Percentiles rank a stretch among this genome's conserved stretches.
Conservation (phyloP, 495 filamentous ascomycete genomes). For the Penicillium samsonianum region DNA sequence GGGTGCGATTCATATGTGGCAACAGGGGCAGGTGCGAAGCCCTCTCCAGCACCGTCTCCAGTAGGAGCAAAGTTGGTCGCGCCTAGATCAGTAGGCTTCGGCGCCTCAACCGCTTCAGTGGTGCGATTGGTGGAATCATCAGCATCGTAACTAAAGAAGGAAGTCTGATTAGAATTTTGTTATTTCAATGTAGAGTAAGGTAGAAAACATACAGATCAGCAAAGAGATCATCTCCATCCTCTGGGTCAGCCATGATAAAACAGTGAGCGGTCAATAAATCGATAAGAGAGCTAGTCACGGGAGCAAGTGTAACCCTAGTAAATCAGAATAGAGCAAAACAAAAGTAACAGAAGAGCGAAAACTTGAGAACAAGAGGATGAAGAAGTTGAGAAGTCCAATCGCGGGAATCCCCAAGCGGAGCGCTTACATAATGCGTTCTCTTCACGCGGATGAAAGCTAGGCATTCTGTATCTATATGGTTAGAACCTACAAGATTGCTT, state of each 20-base stretch:
- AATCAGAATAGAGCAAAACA: not conserved
- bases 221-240: slow-evolving; percentile 97
- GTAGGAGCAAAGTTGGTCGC: slow-evolving; percentile 22
- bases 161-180: slow-evolving; percentile 12
- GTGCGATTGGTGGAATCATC: slow-evolving; percentile 61
- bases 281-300: not conserved
- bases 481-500: not conserved
- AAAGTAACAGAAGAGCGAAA: not conserved
- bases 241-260: slow-evolving; percentile 73
- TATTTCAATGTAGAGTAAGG: not conserved
- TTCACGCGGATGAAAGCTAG: not conserved
- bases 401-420: slow-evolving; percentile 19
- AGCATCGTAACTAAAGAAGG: slow-evolving; percentile 73
- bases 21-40: slow-evolving; percentile 44
- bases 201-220: slow-evolving; percentile 79
- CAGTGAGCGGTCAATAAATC: not conserved
- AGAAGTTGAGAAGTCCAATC: slow-evolving; percentile 15
- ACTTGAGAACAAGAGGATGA: slow-evolving; percentile 7
- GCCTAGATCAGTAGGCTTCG: slow-evolving; percentile 32
- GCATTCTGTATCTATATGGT: not conserved
- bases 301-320: not conserved
- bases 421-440: slow-evolving; percentile 21
- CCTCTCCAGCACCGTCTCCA: slow-evolving; percentile 26
- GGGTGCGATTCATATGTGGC: slow-evolving; percentile 36
- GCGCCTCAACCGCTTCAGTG: slow-evolving; percentile 34